Conservation (phyloP, 768 basidiomycete genomes). For the Boletus subparvulus region DNA sequence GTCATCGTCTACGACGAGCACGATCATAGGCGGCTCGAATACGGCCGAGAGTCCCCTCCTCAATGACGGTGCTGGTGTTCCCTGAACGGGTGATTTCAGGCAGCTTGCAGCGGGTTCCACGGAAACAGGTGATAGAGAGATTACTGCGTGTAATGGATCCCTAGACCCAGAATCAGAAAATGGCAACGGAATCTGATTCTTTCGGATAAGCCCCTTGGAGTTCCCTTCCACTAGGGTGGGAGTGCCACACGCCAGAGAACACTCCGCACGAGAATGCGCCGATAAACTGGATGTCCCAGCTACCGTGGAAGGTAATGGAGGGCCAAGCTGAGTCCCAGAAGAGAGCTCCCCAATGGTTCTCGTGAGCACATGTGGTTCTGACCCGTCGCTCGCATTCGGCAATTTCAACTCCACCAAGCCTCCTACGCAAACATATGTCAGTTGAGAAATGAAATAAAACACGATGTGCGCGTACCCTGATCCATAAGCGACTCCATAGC, state of each 20-base stretch:
- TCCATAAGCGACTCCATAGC: constrained; percentile 70
- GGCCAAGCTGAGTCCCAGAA: constrained; percentile 35
- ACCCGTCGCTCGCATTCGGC: constrained; percentile 35
- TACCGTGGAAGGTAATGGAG: constrained; percentile 17
- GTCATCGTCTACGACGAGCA: constrained; percentile 86
- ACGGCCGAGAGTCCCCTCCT: constrained; percentile 12
- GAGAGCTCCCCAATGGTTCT: constrained; percentile 44
- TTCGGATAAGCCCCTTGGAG: background rate
- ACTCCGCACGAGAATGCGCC: background rate
- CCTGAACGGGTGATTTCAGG: constrained; percentile 15
- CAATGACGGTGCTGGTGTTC: constrained; percentile 7
- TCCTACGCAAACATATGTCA: constrained; percentile 34
- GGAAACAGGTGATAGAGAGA: constrained; percentile 1
- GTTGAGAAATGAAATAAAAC: background rate
- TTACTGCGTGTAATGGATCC: background rate
- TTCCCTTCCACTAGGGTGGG: constrained; percentile 3
- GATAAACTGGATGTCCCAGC: background rate
- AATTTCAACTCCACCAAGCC: constrained; percentile 58
- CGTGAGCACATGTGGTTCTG: constrained; percentile 37
- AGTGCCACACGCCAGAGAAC: background rate
- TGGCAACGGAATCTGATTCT: background rate
- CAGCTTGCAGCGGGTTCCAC: constrained; percentile 8
- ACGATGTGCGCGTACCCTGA: constrained; percentile 39
- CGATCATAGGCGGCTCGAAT: constrained; percentile 56
- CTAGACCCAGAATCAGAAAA: constrained; percentile 4